These are phyloP conservation scores for Pythium plurisporium DNA, from an alignment of 352 stramenopile genomes.

Conservation along the genomic window DNA sequence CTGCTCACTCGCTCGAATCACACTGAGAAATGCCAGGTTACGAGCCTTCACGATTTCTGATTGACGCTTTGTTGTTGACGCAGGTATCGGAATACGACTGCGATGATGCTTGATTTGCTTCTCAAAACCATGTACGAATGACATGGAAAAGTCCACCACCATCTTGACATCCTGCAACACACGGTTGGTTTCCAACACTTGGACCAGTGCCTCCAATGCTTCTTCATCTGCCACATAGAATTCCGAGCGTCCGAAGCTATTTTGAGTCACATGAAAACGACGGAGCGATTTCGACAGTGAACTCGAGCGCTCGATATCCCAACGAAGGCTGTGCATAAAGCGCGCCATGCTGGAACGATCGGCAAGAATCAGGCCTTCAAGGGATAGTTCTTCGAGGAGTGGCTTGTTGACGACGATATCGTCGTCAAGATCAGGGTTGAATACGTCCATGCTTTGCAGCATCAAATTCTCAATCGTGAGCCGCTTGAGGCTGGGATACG, in stretches of 20 bases:
- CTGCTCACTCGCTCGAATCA: not conserved
- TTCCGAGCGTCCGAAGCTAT: not conserved
- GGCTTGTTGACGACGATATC: not conserved
- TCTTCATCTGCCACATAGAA: not conserved
- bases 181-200: not conserved
- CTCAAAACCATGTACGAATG: not conserved
- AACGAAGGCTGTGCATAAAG: not conserved
- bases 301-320: not conserved
- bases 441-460: conserved; percentile 1
- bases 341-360: not conserved
- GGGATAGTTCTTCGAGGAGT: not conserved
- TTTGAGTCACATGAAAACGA: not conserved
- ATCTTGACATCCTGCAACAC: not conserved
- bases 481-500: conserved; percentile 6
- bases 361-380: not conserved
- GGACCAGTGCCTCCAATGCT: not conserved
- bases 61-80: not conserved
- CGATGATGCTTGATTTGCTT: too few species aligned
- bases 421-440: conserved; percentile 1
- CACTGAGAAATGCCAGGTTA: conserved; percentile 5
- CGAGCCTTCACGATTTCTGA: not conserved
- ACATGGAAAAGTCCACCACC: not conserved
- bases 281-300: not conserved
- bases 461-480: not conserved
- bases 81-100: not conserved